phyloP scores from a whole-genome alignment of 768 basidiomycete species.

The Phlebiopsis gigantea region DNA sequence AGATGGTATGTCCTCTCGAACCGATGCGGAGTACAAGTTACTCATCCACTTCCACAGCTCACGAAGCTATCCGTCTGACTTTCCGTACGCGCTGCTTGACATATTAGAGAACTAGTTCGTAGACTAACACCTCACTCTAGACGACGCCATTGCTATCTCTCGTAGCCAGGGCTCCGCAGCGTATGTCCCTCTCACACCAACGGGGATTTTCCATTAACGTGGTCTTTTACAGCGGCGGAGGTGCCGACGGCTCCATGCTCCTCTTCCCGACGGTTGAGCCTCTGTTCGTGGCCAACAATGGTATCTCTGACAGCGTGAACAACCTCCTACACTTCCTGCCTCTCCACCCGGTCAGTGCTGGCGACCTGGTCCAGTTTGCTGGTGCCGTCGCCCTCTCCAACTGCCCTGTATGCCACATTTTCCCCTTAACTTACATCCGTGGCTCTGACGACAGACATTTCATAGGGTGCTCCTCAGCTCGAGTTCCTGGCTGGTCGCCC shows the following conservation, averaged over 20 bases:
- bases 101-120: not conserved
- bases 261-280: slow-evolving; percentile 39
- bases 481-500: slow-evolving; percentile 15
- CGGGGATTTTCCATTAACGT: not conserved
- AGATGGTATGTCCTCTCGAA: not conserved
- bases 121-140: not conserved
- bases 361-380: slow-evolving; percentile 34
- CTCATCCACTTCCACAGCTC: not conserved
- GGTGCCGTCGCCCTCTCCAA: slow-evolving; percentile 5
- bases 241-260: slow-evolving; percentile 45
- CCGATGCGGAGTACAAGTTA: not conserved
- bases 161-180: not conserved
- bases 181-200: not conserved
- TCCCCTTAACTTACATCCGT: not conserved
- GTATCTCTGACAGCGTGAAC: slow-evolving; percentile 30
- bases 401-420: not conserved
- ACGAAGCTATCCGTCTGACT: slow-evolving; percentile 3
- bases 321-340: slow-evolving; percentile 30
- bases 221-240: slow-evolving; percentile 19
- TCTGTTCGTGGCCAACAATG: slow-evolving; percentile 37
- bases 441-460: not conserved
- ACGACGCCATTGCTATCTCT: slow-evolving; percentile 3
- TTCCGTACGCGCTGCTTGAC: not conserved
- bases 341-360: slow-evolving; percentile 29
- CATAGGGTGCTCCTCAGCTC: slow-evolving; percentile 19